Conservation (phyloP, 2,329 filamentous ascomycete genomes). For the Trichophaea hybrida region DNA sequence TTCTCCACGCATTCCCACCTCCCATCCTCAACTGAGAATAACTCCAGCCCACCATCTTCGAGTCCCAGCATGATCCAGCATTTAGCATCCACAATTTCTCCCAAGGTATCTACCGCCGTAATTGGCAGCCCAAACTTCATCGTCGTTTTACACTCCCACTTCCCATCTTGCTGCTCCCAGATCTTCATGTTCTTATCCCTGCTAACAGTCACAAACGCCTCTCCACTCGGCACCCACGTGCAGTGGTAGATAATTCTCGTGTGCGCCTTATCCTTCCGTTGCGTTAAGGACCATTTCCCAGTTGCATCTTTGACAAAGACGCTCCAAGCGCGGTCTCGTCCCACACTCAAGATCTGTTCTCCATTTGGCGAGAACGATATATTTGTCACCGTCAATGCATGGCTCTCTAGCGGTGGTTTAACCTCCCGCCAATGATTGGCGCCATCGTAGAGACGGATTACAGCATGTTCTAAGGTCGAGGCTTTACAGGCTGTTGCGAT, state of each 20-base stretch:
- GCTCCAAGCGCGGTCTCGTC: slow-evolving; percentile 81
- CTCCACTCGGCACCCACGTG: slow-evolving; percentile 53
- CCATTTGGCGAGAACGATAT: slow-evolving; percentile 69
- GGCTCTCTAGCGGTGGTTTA: slow-evolving; percentile 65
- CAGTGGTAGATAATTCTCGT: slow-evolving; percentile 82
- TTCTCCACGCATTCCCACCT: slow-evolving; percentile 28
- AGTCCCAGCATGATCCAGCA: slow-evolving; percentile 36
- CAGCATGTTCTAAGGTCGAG: slow-evolving; percentile 82
- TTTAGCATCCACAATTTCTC: slow-evolving; percentile 26
- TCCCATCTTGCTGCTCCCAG: slow-evolving; percentile 40
- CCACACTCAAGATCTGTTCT: slow-evolving; percentile 65
- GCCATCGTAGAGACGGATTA: slow-evolving; percentile 83
- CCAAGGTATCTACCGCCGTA: slow-evolving; percentile 56
- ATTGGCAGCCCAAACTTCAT: slow-evolving; percentile 46
- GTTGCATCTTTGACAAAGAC: slow-evolving; percentile 45
- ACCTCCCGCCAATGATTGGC: slow-evolving; percentile 67
- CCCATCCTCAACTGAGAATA: slow-evolving; percentile 31
- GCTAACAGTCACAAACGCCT: slow-evolving; percentile 68
- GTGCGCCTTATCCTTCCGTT: slow-evolving; percentile 76
- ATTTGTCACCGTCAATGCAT: slow-evolving; percentile 72
- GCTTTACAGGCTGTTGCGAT: slow-evolving; percentile 89
- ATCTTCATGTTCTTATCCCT: slow-evolving; percentile 73
- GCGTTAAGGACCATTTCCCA: slow-evolving; percentile 23
- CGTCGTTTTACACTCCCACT: slow-evolving; percentile 41
- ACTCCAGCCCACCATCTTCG: slow-evolving; percentile 35